Conservation (phyloP, 2,329 filamentous ascomycete genomes). For the Nakataea oryzae region DNA sequence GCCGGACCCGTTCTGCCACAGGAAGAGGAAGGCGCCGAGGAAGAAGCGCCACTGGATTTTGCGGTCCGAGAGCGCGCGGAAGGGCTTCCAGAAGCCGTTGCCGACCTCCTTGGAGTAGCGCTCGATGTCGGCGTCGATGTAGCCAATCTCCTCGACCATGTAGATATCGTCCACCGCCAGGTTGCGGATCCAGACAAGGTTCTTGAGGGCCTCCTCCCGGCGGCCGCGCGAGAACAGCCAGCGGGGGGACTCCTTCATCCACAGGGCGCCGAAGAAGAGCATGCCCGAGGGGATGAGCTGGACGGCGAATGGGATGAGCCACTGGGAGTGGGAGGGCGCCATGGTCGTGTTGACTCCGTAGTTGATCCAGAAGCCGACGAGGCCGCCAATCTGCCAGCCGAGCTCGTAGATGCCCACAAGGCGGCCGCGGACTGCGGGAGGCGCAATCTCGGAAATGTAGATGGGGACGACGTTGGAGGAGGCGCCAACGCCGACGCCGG, state of each 20-base stretch:
- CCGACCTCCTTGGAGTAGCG: conserved; percentile 53
- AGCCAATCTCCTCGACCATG: conserved; percentile 62
- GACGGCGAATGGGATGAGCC: conserved; percentile 55
- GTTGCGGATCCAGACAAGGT: conserved; percentile 55
- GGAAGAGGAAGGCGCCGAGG: conserved; percentile 62
- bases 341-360: conserved; percentile 47
- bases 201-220: conserved; percentile 46
- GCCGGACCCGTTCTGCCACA: conserved; percentile 68
- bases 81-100: conserved; percentile 65
- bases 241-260: conserved; percentile 55
- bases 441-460: conserved; percentile 49
- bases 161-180: conserved; percentile 47
- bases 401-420: conserved; percentile 59
- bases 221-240: conserved; percentile 57
- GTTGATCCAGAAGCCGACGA: conserved; percentile 58
- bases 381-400: conserved; percentile 52
- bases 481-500: conserved; percentile 53
- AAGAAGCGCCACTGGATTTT: conserved; percentile 62
- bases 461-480: conserved; percentile 54
- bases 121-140: conserved; percentile 61
- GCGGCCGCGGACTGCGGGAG: conserved; percentile 52
- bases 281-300: conserved; percentile 58
- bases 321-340: conserved; percentile 38
- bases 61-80: conserved; percentile 42
- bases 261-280: conserved; percentile 46